These are phyloP conservation scores for Carpinus fangiana DNA, from an alignment of 306 rosid genomes.

Conservation along the genomic window DNA sequence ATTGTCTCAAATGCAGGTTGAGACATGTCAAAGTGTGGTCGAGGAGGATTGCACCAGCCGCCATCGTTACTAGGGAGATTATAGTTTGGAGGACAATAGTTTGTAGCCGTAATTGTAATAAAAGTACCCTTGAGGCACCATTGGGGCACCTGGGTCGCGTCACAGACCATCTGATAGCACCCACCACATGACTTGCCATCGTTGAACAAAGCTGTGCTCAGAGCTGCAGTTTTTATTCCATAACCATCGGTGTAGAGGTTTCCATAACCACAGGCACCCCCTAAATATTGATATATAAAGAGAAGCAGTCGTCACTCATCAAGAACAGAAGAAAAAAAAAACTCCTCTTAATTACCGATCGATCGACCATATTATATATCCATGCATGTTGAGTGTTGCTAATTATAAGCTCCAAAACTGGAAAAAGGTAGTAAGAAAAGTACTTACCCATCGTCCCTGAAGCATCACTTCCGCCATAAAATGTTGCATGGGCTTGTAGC, in stretches of 20 bases:
- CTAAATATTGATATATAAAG: conserved; percentile 3
- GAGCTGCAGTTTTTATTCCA: conserved; percentile 64
- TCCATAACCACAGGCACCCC: conserved; percentile 83
- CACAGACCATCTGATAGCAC: conserved; percentile 63
- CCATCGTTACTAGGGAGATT: conserved; percentile 52
- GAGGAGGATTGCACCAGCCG: conserved; percentile 74
- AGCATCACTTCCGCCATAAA: conserved; percentile 73
- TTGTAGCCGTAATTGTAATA: conserved; percentile 68
- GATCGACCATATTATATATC: too few relatives aligned
- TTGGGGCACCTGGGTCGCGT: conserved; percentile 39
- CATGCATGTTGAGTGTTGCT: too few relatives aligned
- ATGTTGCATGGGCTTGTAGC: conserved; percentile 59
- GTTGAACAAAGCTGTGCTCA: conserved; percentile 59
- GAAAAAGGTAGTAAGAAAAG: neutral
- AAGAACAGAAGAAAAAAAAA: too few relatives aligned
- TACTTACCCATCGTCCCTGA: conserved; percentile 65
- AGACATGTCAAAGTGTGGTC: conserved; percentile 66
- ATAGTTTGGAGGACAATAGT: conserved; percentile 69
- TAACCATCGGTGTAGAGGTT: conserved; percentile 49
- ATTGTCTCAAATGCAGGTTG: conserved; percentile 52
- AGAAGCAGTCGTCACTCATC: neutral
- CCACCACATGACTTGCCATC: conserved; percentile 70
- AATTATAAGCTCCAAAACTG: neutral
- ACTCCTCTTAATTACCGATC: too few relatives aligned
- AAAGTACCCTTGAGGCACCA: conserved; percentile 60